phyloP scores from a whole-genome alignment of 73 alveolate genomes.

The Halteria grandinella region DNA sequence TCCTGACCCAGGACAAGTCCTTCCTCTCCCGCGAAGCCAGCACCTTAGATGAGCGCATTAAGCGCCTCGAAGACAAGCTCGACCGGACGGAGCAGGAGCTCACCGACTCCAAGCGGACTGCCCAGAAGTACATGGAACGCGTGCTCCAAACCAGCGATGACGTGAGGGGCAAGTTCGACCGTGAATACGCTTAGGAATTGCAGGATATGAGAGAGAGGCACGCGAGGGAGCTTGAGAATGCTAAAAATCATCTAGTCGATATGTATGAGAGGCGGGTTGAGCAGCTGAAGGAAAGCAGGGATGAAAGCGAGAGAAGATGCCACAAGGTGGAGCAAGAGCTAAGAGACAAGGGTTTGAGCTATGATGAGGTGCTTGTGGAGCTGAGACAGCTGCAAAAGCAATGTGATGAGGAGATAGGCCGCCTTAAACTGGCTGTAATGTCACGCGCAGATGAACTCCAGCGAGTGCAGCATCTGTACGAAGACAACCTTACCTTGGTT shows the following conservation, averaged over 20 bases:
- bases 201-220: slow-evolving; percentile 82
- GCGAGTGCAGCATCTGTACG: slow-evolving; percentile 80
- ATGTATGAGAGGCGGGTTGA: slow-evolving; percentile 78
- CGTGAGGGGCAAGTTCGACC: slow-evolving; percentile 59
- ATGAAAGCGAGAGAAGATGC: slow-evolving; percentile 71
- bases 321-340: slow-evolving; percentile 71
- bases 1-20: slow-evolving; percentile 79
- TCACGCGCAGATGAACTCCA: slow-evolving; percentile 77
- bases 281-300: slow-evolving; percentile 82
- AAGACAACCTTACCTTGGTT: slow-evolving; percentile 78
- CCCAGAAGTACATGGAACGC: slow-evolving; percentile 81
- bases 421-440: slow-evolving; percentile 65
- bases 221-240: slow-evolving; percentile 74
- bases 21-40: slow-evolving; percentile 75
- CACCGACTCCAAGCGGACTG: slow-evolving; percentile 73
- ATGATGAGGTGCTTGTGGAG: slow-evolving; percentile 82
- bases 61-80: slow-evolving; percentile 83
- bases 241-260: slow-evolving; percentile 76
- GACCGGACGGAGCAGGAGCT: slow-evolving; percentile 83
- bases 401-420: slow-evolving; percentile 80
- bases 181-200: slow-evolving; percentile 74
- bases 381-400: slow-evolving; percentile 70
- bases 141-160: slow-evolving; percentile 78
- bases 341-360: slow-evolving; percentile 72
- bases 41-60: slow-evolving; percentile 69